Percentiles rank a stretch among this genome's conserved stretches.
These are phyloP conservation scores for Phaeosphaeria sp. DNA, from an alignment of 2,329 filamentous ascomycete genomes.

Conservation along the genomic window DNA sequence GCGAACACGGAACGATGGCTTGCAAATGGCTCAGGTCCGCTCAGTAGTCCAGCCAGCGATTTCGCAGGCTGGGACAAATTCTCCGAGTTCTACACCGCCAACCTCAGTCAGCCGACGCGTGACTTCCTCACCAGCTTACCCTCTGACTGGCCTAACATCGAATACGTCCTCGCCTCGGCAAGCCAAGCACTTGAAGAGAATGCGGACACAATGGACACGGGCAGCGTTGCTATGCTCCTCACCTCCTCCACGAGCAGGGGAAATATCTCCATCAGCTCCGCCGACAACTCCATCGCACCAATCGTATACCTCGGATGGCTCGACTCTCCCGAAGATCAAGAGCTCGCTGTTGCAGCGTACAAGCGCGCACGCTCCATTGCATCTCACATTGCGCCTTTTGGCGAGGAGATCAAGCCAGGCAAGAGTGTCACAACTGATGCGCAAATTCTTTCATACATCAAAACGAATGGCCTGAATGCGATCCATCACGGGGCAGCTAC, in stretches of 20 bases:
- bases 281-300: constrained; percentile 33
- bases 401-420: constrained; percentile 36
- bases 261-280: constrained; percentile 42
- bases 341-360: constrained; percentile 39
- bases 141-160: constrained; percentile 35
- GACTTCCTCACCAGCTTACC: constrained; percentile 18
- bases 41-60: constrained; percentile 29
- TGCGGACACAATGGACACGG: neutral
- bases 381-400: constrained; percentile 13
- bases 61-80: constrained; percentile 35
- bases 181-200: neutral
- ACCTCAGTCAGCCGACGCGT: constrained; percentile 12
- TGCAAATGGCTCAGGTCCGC: constrained; percentile 15
- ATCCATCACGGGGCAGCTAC: constrained; percentile 28
- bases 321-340: constrained; percentile 36
- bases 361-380: constrained; percentile 36
- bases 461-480: constrained; percentile 12
- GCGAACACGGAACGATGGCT: constrained; percentile 13
- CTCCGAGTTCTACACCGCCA: constrained; percentile 8
- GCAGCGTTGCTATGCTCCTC: neutral
- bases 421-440: constrained; percentile 27
- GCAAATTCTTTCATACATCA: constrained; percentile 28
- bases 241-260: constrained; percentile 26
- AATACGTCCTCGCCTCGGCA: constrained; percentile 21
- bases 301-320: constrained; percentile 47